These are phyloP conservation scores for Fusarium anguioides DNA, from an alignment of 2,329 filamentous ascomycete species.

Conservation along the genomic window DNA sequence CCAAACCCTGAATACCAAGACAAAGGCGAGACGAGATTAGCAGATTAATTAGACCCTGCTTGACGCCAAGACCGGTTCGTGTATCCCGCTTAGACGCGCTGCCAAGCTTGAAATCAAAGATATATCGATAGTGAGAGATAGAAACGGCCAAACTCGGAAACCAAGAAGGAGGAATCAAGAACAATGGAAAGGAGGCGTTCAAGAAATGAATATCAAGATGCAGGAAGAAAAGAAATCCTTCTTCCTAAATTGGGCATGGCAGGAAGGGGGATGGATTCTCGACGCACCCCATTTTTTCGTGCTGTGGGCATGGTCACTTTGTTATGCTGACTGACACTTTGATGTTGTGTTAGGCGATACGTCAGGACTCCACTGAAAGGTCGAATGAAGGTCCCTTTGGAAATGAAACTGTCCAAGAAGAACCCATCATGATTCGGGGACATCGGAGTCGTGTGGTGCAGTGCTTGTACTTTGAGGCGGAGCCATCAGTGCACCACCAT, in stretches of 20 bases:
- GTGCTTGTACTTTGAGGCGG: conserved; percentile 5
- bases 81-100: conserved; percentile 26
- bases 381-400: conserved; percentile 11
- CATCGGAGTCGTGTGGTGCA: background rate
- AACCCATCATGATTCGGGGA: conserved; percentile 12
- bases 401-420: conserved; percentile 31
- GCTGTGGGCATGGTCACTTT: conserved; percentile 20
- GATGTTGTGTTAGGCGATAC: conserved; percentile 17
- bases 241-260: conserved; percentile 14
- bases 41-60: conserved; percentile 4
- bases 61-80: conserved; percentile 15
- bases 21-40: conserved; percentile 14
- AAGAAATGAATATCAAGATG: background rate
- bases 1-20: conserved; percentile 15
- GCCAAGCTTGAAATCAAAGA: conserved; percentile 18
- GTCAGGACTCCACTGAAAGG: conserved; percentile 29
- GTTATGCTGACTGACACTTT: background rate
- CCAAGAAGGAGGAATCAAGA: conserved; percentile 6
- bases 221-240: conserved; percentile 4
- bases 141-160: conserved; percentile 7
- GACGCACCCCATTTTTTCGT: conserved; percentile 13
- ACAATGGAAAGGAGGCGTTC: background rate
- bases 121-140: conserved; percentile 4
- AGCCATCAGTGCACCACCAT: conserved; percentile 10
- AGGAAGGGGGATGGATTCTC: conserved; percentile 11